phyloP scores from a whole-genome alignment of 2,329 filamentous ascomycete species.

The Fusarium sp. region DNA sequence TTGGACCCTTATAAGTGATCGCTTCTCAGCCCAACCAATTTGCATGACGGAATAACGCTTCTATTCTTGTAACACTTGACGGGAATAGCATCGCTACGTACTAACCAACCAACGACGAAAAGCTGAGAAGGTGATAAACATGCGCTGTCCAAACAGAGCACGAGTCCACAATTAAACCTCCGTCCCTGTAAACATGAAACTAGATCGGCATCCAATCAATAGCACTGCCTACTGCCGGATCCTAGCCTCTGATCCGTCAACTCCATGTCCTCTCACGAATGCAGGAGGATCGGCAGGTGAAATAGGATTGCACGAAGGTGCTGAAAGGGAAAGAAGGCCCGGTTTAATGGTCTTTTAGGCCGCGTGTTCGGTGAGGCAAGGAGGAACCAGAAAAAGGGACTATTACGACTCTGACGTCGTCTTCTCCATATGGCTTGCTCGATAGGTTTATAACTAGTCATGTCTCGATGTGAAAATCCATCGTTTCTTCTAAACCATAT shows the following conservation, averaged over 20 bases:
- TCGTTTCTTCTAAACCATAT: background rate
- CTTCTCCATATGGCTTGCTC: slow-evolving; percentile 28
- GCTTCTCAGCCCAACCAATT: slow-evolving; percentile 12
- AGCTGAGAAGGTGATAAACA: background rate
- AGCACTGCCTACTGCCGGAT: slow-evolving; percentile 12
- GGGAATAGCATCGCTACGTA: slow-evolving; percentile 6
- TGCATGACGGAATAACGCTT: slow-evolving; percentile 4
- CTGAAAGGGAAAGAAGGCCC: slow-evolving; percentile 22
- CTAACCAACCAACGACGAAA: slow-evolving; percentile 1
- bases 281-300: slow-evolving; percentile 40
- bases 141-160: slow-evolving; percentile 2
- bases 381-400: background rate
- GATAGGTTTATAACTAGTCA: slow-evolving; percentile 31
- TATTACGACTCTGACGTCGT: slow-evolving; percentile 32
- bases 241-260: slow-evolving; percentile 22
- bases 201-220: slow-evolving; percentile 33
- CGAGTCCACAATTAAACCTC: slow-evolving; percentile 18
- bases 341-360: slow-evolving; percentile 31
- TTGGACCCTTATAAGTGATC: background rate
- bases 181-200: slow-evolving; percentile 32
- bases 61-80: slow-evolving; percentile 24
- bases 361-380: slow-evolving; percentile 34
- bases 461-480: slow-evolving; percentile 6
- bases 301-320: slow-evolving; percentile 27
- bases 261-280: slow-evolving; percentile 27